Conservation (phyloP, 495 filamentous ascomycete genomes). For the Penicillium chermesinum region DNA sequence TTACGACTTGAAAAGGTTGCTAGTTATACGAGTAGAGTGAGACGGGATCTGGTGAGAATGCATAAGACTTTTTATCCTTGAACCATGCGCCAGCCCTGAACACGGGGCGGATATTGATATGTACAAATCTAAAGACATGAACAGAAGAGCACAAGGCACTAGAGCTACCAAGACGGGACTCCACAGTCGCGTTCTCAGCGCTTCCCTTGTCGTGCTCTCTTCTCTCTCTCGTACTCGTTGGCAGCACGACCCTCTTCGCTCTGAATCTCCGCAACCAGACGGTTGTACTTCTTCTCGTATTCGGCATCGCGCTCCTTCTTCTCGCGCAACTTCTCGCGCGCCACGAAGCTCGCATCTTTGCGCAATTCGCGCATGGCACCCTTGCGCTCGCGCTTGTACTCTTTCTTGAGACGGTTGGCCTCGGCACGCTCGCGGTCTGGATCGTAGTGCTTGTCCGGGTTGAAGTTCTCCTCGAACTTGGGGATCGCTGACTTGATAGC, state of each 20-base stretch:
- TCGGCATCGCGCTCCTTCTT: slow-evolving; percentile 87
- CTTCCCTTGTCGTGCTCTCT: slow-evolving; percentile 61
- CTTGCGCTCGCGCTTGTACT: slow-evolving; percentile 93
- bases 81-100: slow-evolving; percentile 19
- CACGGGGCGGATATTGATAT: slow-evolving; percentile 16
- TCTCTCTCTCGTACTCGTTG: slow-evolving; percentile 87
- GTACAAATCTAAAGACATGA: slow-evolving; percentile 16
- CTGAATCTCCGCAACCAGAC: slow-evolving; percentile 89
- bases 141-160: slow-evolving; percentile 3
- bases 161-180: not conserved
- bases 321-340: slow-evolving; percentile 77
- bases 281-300: slow-evolving; percentile 93
- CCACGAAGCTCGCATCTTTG: slow-evolving; percentile 90
- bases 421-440: slow-evolving; percentile 84
- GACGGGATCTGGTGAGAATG: slow-evolving; percentile 1
- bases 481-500: slow-evolving; percentile 85
- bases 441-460: slow-evolving; percentile 93
- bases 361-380: slow-evolving; percentile 89
- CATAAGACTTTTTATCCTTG: slow-evolving; percentile 23
- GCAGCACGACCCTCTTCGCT: slow-evolving; percentile 81
- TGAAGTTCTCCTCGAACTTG: slow-evolving; percentile 95
- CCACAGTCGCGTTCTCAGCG: slow-evolving; percentile 27
- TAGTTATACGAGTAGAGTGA: no score
- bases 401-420: slow-evolving; percentile 68
- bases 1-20: no score